phyloP scores from a whole-genome alignment of 306 rosid species.

The Cucurbita pepo region DNA sequence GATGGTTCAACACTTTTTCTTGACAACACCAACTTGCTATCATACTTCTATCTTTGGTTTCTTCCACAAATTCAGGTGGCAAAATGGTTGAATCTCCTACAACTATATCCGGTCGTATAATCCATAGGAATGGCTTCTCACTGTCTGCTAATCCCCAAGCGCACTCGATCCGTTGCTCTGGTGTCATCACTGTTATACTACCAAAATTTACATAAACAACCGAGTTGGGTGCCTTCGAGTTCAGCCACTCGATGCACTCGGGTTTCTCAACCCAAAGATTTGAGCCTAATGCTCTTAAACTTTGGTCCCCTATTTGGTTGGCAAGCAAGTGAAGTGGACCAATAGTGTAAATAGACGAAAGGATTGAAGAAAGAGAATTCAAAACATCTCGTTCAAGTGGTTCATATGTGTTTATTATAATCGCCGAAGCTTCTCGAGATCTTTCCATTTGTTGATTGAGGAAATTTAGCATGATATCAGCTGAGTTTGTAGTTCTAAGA shows the following conservation, averaged over 20 bases:
- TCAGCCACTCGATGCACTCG: slow-evolving; percentile 29
- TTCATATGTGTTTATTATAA: slow-evolving; percentile 1
- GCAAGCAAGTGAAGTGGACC: neutral
- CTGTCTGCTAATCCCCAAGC: slow-evolving; percentile 36
- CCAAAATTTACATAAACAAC: neutral
- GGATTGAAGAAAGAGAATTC: neutral
- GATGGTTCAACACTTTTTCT: slow-evolving; percentile 32
- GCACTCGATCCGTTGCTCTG: slow-evolving; percentile 18
- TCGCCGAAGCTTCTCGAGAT: neutral
- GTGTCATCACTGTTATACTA: slow-evolving; percentile 9
- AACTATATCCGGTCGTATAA: neutral
- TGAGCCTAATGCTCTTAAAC: slow-evolving; percentile 1
- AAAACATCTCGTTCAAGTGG: neutral
- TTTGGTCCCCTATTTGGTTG: neutral
- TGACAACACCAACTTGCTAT: slow-evolving; percentile 37
- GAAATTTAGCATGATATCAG: neutral
- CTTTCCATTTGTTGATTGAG: neutral
- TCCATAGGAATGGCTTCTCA: slow-evolving; percentile 23
- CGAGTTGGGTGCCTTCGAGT: slow-evolving; percentile 11
- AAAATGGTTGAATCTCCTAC: neutral
- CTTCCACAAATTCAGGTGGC: slow-evolving; percentile 8
- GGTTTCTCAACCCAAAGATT: slow-evolving; percentile 34
- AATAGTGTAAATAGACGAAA: neutral
- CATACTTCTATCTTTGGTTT: slow-evolving; percentile 20
- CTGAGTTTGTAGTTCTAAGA: slow-evolving; percentile 24